These are phyloP conservation scores for Rutidosis leptorrhynchoides DNA, from an alignment of 129 eudicot genomes.

Conservation along the genomic window DNA sequence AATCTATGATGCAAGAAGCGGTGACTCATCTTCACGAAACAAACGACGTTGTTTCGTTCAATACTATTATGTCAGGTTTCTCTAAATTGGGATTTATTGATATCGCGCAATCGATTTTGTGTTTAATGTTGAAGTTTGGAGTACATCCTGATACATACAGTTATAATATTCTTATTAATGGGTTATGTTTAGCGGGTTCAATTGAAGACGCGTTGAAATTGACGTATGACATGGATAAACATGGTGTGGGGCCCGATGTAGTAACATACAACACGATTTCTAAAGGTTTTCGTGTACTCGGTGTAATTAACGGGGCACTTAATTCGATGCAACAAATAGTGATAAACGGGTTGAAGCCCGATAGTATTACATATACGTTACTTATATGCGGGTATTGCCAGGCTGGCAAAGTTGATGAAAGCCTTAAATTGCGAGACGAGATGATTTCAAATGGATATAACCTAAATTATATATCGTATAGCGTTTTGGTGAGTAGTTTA, in stretches of 20 bases:
- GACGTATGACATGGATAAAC: slow-evolving; percentile 65
- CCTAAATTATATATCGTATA: slow-evolving; percentile 43
- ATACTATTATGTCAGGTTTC: slow-evolving; percentile 66
- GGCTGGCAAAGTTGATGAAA: slow-evolving; percentile 57
- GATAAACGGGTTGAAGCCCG: slow-evolving; percentile 48
- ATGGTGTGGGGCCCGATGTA: slow-evolving; percentile 62
- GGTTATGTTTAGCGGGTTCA: slow-evolving; percentile 70
- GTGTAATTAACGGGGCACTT: slow-evolving; percentile 46
- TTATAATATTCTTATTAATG: slow-evolving; percentile 84
- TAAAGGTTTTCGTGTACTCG: slow-evolving; percentile 76
- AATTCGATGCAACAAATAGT: slow-evolving; percentile 39
- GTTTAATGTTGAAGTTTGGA: slow-evolving; percentile 80
- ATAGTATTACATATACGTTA: slow-evolving; percentile 49
- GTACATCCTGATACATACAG: slow-evolving; percentile 74
- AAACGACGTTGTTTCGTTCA: slow-evolving; percentile 53
- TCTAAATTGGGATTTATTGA: slow-evolving; percentile 62
- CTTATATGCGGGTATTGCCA: slow-evolving; percentile 76
- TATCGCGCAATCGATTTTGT: slow-evolving; percentile 67
- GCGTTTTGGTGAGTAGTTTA: slow-evolving; percentile 59
- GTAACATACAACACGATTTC: slow-evolving; percentile 70
- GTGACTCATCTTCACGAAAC: slow-evolving; percentile 39
- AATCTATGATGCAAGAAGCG: slow-evolving; percentile 68
- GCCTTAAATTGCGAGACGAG: slow-evolving; percentile 55
- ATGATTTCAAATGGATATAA: slow-evolving; percentile 58
- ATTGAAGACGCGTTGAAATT: slow-evolving; percentile 78